Evolutionary conservation across 1,139 yeast genomes (phyloP), one percentile per base, ranked within the genome.

Genomic region (Geotrichum candidum): DNA sequence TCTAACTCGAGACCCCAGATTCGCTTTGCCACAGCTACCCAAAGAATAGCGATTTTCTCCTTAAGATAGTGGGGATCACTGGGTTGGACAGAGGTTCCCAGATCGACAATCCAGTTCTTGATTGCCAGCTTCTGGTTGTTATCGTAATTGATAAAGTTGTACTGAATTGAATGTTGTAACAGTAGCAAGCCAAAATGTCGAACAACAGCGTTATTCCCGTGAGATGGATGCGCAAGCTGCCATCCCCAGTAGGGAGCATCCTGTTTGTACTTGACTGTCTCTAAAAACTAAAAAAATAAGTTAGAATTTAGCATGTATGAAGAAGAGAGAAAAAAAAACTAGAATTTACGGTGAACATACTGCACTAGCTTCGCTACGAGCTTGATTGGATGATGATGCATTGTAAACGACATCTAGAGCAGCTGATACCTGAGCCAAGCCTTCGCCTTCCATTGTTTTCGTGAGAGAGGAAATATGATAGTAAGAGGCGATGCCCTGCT

Each of bases 181-280:
- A 95, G 76, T 27, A 94, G 86, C 59, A 94, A 78, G 0, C 99
- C 99, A 73, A 85, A 95, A 73, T 95, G 97, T 65, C 97, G 84
- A 23, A 92, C 91, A 48, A 89, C 86, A 66, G 82, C 83, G 68
- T 85, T 83, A 62, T 83, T 80, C 57, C 84, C 83, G 68, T 84
- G 82, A 65, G 85, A 86, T 55, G 83, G 83, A 9, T 80, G 80
- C 1, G 96, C 94, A 64, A 94, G 79, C 71, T 88, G 92, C 75
- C 87, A 92, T 1, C 99, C 99, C 94, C 96, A 91, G 65, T 78
- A 84, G 0, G 98, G 97, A 51, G 96, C 87, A 71, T 91, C 95
- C 15, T 87, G 89, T 65, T 88, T 85, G 53, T 80, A 76, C 71
- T 90, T 91, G 54, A 92, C 84, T 13, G 84, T 78, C 68, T 91